Percentiles rank a stretch among this genome's conserved stretches.
phyloP scores from a whole-genome alignment of 108 stramenopile genomes.

The Fragilariopsis cylindrus region DNA sequence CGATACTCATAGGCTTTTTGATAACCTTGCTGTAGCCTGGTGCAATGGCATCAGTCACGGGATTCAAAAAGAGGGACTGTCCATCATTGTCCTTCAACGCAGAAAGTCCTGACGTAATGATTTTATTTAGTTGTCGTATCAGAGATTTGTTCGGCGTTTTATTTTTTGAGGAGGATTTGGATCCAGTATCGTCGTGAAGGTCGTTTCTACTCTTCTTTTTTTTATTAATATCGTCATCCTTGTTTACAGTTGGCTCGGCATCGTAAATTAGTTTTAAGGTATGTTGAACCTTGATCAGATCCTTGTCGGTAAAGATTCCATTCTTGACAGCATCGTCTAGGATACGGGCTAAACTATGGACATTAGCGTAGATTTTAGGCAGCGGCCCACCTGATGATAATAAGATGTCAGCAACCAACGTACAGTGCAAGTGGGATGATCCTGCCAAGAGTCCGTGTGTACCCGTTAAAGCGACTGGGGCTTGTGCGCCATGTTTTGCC shows the following conservation, averaged over 20 bases:
- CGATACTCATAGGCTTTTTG: constrained; percentile 82
- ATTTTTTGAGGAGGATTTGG: constrained; percentile 17
- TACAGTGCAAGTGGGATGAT: constrained; percentile 66
- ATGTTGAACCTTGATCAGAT: constrained; percentile 65
- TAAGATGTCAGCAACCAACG: constrained; percentile 76
- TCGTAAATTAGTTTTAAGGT: constrained; percentile 62
- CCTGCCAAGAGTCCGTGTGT: constrained; percentile 44
- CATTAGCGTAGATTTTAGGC: constrained; percentile 68
- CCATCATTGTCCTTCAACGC: constrained; percentile 81
- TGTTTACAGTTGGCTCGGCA: constrained; percentile 36
- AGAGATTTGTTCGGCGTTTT: constrained; percentile 43
- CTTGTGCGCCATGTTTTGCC: constrained; percentile 58
- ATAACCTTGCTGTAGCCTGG: constrained; percentile 81
- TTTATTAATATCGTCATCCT: constrained; percentile 30
- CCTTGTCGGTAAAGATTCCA: constrained; percentile 65
- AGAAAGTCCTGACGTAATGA: constrained; percentile 68
- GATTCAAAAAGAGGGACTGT: constrained; percentile 79
- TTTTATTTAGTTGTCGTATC: constrained; percentile 61
- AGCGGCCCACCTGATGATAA: constrained; percentile 69
- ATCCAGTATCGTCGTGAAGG: not conserved
- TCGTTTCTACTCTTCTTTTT: constrained; percentile 21
- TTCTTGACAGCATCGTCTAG: constrained; percentile 71
- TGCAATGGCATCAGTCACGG: constrained; percentile 88
- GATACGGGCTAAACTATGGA: constrained; percentile 63
- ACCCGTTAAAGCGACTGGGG: constrained; percentile 19